phyloP scores from a whole-genome alignment of 306 rosid genomes.

The Glycyrrhiza uralensis region DNA sequence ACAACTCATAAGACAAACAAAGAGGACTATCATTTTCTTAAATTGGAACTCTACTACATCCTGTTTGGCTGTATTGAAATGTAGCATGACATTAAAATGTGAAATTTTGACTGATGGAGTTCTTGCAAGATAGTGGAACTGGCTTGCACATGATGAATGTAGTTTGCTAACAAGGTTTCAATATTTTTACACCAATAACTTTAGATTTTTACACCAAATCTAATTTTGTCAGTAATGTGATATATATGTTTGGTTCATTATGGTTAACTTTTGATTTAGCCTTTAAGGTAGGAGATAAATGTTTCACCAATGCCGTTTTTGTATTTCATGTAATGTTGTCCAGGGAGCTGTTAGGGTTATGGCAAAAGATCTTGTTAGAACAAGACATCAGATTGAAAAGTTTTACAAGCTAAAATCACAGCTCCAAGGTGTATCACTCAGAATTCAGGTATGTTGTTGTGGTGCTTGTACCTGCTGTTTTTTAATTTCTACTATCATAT shows the following conservation, averaged over 20 bases:
- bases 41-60: not conserved
- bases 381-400: conserved; percentile 94
- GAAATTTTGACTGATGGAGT: not conserved
- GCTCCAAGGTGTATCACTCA: conserved; percentile 97
- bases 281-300: not conserved
- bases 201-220: not conserved
- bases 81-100: conserved; percentile 14
- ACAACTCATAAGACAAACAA: not conserved
- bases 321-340: conserved; percentile 31
- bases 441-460: conserved; percentile 73
- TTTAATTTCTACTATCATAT: not conserved
- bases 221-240: not conserved
- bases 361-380: conserved; percentile 99
- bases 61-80: not conserved
- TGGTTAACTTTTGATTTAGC: conserved; percentile 10
- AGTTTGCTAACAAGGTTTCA: conserved; percentile 9
- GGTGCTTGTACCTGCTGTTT: not conserved
- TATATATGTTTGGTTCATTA: not conserved
- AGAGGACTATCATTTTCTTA: not conserved
- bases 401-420: conserved; percentile 97
- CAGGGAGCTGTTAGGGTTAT: conserved; percentile 99
- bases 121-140: not conserved
- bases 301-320: conserved; percentile 24
- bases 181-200: not conserved
- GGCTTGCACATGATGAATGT: not conserved